A percentile compares a stretch with the other conserved stretches of the same genome.
Conservation (phyloP, 108 stramenopile species). For the Nannochloropsis gaditana region DNA sequence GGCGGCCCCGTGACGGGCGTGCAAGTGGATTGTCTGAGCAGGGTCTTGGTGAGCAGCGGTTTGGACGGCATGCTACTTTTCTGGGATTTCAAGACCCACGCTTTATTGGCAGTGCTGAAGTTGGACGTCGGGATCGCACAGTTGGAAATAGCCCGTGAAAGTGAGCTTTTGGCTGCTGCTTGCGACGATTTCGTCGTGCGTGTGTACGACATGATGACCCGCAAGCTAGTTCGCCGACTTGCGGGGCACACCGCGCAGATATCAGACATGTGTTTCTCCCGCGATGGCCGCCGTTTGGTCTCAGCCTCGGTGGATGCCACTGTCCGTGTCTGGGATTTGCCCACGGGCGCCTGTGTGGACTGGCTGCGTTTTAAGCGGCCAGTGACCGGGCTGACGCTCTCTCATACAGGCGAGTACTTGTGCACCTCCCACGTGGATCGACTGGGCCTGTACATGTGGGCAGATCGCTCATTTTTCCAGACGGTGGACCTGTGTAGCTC, state of each 20-base stretch:
- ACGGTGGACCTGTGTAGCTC: conserved; percentile 1
- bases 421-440: conserved; percentile 75
- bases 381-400: conserved; percentile 73
- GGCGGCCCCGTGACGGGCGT: conserved; percentile 68
- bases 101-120: conserved; percentile 41
- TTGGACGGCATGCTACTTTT: conserved; percentile 75
- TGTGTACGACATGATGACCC: conserved; percentile 45
- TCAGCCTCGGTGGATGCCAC: conserved; percentile 73
- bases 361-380: conserved; percentile 76
- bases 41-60: conserved; percentile 70
- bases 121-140: conserved; percentile 15
- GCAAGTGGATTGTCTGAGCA: conserved; percentile 78
- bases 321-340: conserved; percentile 87
- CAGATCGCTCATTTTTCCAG: conserved; percentile 61
- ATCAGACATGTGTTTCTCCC: conserved; percentile 76
- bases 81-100: conserved; percentile 79
- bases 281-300: conserved; percentile 78
- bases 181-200: conserved; percentile 43
- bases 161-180: conserved; percentile 49
- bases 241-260: conserved; percentile 67
- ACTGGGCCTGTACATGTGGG: conserved; percentile 83
- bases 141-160: conserved; percentile 35
- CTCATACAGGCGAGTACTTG: conserved; percentile 92
- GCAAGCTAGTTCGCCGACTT: conserved; percentile 48
- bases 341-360: conserved; percentile 83